These are phyloP conservation scores for Mycosphaerella arachidis DNA, from an alignment of 2,329 filamentous ascomycete species.

Conservation along the genomic window DNA sequence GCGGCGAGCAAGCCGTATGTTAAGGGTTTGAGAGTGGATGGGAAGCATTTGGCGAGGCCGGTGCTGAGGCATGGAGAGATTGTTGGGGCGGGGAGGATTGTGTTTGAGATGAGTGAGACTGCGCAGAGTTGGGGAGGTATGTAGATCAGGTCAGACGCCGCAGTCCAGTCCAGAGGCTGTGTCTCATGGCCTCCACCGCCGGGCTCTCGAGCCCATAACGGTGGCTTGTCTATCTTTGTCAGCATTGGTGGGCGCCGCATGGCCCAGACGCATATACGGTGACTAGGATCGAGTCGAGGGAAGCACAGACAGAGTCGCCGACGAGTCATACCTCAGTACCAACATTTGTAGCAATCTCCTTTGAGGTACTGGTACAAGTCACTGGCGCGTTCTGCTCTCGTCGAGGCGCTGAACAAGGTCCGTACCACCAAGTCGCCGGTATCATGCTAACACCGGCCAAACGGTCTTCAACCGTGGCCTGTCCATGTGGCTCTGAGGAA, in stretches of 20 bases:
- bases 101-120: slow-evolving; percentile 44
- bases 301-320: too few relatives aligned
- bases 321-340: too few relatives aligned
- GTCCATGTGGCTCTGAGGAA: too few relatives aligned
- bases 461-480: too few relatives aligned
- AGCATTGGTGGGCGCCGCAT: neutral
- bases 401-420: too few relatives aligned
- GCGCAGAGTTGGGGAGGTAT: slow-evolving; percentile 34
- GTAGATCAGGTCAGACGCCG: neutral
- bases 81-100: slow-evolving; percentile 37
- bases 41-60: slow-evolving; percentile 32
- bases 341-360: too few relatives aligned
- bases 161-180: too few relatives aligned
- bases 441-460: too few relatives aligned
- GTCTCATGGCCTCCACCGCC: neutral
- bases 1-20: slow-evolving; percentile 41
- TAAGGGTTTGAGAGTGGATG: slow-evolving; percentile 41
- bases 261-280: neutral
- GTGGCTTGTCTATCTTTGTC: neutral
- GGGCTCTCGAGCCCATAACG: neutral
- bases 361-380: too few relatives aligned
- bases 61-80: slow-evolving; percentile 41
- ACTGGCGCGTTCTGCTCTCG: too few relatives aligned
- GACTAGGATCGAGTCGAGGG: neutral
- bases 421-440: too few relatives aligned